Evolutionary conservation across 805 yeast species (phyloP).

Genomic region (Teunomyces funiuensis): DNA sequence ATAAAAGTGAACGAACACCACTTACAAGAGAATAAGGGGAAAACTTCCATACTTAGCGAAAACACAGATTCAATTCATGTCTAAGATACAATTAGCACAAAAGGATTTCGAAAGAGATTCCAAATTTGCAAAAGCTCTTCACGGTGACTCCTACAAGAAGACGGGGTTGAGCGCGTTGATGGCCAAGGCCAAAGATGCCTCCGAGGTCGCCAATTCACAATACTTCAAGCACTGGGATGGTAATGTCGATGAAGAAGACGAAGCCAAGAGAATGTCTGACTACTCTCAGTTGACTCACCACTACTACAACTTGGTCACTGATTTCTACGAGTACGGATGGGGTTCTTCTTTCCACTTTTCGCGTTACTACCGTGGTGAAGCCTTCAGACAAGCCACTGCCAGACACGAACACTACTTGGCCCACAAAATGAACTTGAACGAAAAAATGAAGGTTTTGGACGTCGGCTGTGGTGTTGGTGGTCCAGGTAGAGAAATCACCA

Average conservation of each 20-base stretch:
- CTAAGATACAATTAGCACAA: conserved; percentile 21
- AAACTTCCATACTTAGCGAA: conserved; percentile 1
- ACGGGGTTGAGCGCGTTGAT: conserved; percentile 77
- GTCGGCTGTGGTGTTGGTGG: conserved; percentile 99
- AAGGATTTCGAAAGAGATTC: conserved; percentile 61
- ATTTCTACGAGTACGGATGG: conserved; percentile 99
- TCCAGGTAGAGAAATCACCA: conserved; percentile 93
- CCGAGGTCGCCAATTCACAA: conserved; percentile 79
- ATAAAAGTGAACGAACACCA: conserved; percentile 5
- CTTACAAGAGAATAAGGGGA: neutral
- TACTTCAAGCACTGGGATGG: conserved; percentile 98
- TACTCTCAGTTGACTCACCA: conserved; percentile 91
- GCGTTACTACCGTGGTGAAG: conserved; percentile 89
- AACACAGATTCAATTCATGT: conserved; percentile 9
- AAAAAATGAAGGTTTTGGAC: conserved; percentile 85
- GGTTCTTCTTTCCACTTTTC: conserved; percentile 98
- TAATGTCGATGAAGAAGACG: conserved; percentile 70
- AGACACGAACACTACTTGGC: conserved; percentile 97
- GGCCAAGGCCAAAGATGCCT: conserved; percentile 72
- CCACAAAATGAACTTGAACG: conserved; percentile 73
- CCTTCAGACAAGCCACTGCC: conserved; percentile 91
- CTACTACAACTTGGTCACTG: conserved; percentile 95
- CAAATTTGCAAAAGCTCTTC: conserved; percentile 80
- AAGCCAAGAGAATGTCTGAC: conserved; percentile 72
- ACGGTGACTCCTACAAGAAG: conserved; percentile 70